phyloP scores from a whole-genome alignment of 192 early-diverging fungal species.

The Backusella australiensis region DNA sequence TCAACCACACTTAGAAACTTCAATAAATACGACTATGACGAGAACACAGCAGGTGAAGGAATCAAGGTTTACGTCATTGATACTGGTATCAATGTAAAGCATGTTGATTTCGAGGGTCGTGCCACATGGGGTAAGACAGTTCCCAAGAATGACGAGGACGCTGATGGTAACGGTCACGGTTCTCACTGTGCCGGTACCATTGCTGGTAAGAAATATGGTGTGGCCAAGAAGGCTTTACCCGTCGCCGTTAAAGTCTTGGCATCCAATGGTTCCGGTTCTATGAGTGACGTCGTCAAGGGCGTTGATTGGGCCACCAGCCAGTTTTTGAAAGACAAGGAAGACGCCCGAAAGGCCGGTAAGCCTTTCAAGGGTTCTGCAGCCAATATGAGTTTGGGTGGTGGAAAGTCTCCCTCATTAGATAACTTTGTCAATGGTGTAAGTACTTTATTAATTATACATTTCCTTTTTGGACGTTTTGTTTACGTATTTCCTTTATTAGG shows the following conservation, averaged over 20 bases:
- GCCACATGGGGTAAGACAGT: slow-evolving; percentile 82
- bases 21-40: slow-evolving; percentile 72
- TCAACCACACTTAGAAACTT: slow-evolving; percentile 55
- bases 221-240: slow-evolving; percentile 81
- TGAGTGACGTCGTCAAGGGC: slow-evolving; percentile 79
- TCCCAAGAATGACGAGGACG: slow-evolving; percentile 57
- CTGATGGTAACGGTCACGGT: slow-evolving; percentile 79
- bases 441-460: slow-evolving; percentile 2
- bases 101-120: slow-evolving; percentile 90
- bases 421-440: slow-evolving; percentile 66
- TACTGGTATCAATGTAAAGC: slow-evolving; percentile 83
- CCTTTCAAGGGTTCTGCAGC: slow-evolving; percentile 79
- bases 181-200: slow-evolving; percentile 91
- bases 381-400: slow-evolving; percentile 95
- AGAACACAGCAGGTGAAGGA: slow-evolving; percentile 65
- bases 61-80: slow-evolving; percentile 96
- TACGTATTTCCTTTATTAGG: slow-evolving; percentile 27
- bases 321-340: slow-evolving; percentile 46
- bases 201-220: slow-evolving; percentile 80
- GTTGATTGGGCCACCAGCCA: slow-evolving; percentile 68
- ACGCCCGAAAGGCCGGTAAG: slow-evolving; percentile 52
- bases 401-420: slow-evolving; percentile 76
- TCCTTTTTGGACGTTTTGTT: neutral
- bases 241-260: slow-evolving; percentile 94
- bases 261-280: slow-evolving; percentile 85